A percentile compares a stretch with the other conserved stretches of the same genome.
These are phyloP conservation scores for Plasmodium sp. DNA, from an alignment of 169 alveolate species.

Conservation along the genomic window DNA sequence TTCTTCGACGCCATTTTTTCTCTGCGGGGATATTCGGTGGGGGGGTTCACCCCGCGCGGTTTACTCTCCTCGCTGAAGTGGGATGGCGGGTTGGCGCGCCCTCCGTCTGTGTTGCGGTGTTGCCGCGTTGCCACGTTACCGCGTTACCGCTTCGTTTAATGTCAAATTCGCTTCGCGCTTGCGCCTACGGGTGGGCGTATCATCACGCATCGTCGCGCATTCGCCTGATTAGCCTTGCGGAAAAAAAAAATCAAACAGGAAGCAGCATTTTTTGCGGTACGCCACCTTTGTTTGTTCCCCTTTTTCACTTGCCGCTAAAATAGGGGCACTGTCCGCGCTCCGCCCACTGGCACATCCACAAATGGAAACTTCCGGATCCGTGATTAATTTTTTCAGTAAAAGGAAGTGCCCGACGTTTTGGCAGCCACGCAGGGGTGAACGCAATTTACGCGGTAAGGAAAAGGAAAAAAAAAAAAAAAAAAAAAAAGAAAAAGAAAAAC, in stretches of 20 bases:
- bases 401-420: background rate
- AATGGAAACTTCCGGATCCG: background rate
- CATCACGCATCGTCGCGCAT: background rate
- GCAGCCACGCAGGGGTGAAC: background rate
- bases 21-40: background rate
- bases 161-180: background rate
- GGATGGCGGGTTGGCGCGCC: background rate
- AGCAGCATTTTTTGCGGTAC: background rate
- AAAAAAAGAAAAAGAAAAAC: background rate
- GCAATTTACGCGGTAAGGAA: background rate
- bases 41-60: background rate
- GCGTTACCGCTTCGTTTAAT: background rate
- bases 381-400: background rate
- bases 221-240: background rate
- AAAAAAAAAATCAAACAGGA: background rate
- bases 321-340: background rate
- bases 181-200: background rate
- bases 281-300: background rate
- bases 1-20: slow-evolving; percentile 36
- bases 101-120: background rate
- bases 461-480: background rate
- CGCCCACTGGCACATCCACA: background rate
- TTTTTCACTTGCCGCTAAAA: background rate
- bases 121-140: background rate
- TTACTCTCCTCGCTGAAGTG: background rate